Percentiles rank a stretch among this genome's conserved stretches.
These are phyloP conservation scores for Beauveria asiatica DNA, from an alignment of 2,329 filamentous ascomycete genomes.

Conservation along the genomic window DNA sequence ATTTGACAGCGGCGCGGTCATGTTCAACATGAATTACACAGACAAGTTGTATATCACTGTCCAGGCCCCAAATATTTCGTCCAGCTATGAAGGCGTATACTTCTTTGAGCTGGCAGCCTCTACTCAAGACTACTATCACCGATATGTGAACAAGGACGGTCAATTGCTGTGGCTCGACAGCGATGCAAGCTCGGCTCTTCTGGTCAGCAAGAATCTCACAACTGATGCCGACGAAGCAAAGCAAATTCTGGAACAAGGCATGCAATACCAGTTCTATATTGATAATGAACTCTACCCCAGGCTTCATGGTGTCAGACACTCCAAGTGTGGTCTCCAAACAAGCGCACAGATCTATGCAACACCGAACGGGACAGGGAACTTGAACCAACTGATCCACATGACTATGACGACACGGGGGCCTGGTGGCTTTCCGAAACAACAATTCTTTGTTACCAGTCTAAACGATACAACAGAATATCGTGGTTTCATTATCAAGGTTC, in stretches of 20 bases:
- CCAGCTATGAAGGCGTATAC: slow-evolving; percentile 57
- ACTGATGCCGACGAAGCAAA: slow-evolving; percentile 45
- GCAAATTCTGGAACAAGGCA: slow-evolving; percentile 39
- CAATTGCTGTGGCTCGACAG: slow-evolving; percentile 72
- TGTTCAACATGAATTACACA: slow-evolving; percentile 51
- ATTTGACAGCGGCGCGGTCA: slow-evolving; percentile 63
- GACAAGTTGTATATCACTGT: slow-evolving; percentile 70
- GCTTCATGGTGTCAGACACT: slow-evolving; percentile 64
- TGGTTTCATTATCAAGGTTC: slow-evolving; percentile 62
- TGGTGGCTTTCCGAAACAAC: slow-evolving; percentile 66
- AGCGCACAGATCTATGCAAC: slow-evolving; percentile 55
- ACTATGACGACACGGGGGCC: slow-evolving; percentile 62
- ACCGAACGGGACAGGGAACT: slow-evolving; percentile 36
- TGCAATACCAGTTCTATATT: slow-evolving; percentile 72
- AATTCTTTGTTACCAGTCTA: slow-evolving; percentile 75
- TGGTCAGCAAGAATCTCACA: slow-evolving; percentile 70
- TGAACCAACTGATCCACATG: slow-evolving; percentile 40
- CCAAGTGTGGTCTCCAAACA: slow-evolving; percentile 70
- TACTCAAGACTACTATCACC: slow-evolving; percentile 68
- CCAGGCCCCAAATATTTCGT: slow-evolving; percentile 56
- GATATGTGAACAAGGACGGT: slow-evolving; percentile 35
- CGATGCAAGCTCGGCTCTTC: slow-evolving; percentile 67
- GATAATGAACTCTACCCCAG: slow-evolving; percentile 50
- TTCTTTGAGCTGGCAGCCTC: slow-evolving; percentile 78
- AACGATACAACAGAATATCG: slow-evolving; percentile 63